Evolutionary conservation across 2,329 filamentous ascomycete species (phyloP).

Genomic region (Pseudogymnoascus sp.): DNA sequence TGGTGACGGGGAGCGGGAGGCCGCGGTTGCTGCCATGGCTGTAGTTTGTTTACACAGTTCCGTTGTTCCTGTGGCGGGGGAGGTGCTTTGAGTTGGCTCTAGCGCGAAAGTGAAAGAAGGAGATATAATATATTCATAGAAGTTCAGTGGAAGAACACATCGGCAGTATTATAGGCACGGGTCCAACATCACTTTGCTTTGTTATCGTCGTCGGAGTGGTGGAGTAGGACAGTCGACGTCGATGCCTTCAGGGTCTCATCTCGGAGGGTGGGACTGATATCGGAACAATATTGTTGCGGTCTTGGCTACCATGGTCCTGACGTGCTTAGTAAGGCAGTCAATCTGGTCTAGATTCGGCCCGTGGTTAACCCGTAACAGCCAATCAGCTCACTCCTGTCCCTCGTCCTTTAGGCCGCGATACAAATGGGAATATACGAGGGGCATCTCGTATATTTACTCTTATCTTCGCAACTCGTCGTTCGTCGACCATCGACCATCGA

Average conservation of each 20-base stretch:
- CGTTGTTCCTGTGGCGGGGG: not conserved
- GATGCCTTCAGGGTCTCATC: not conserved
- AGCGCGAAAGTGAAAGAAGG: not conserved
- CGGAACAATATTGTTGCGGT: conserved; percentile 1
- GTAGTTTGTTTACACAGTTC: conserved; percentile 12
- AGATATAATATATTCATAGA: not conserved
- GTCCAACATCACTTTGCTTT: not conserved
- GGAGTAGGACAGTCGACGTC: not conserved
- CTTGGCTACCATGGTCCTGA: not conserved
- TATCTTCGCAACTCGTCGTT: not conserved
- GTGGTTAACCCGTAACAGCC: not conserved
- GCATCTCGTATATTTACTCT: conserved; percentile 1
- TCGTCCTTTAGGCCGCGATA: not conserved
- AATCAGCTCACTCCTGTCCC: not conserved
- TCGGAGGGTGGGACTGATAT: not conserved
- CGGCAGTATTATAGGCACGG: not conserved
- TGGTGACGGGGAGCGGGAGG: conserved; percentile 37
- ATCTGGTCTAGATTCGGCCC: not conserved
- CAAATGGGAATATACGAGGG: not conserved
- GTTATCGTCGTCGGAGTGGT: not conserved
- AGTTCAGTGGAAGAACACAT: not conserved
- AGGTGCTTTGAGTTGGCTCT: not conserved
- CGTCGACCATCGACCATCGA: not conserved
- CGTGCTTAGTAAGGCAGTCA: not conserved
- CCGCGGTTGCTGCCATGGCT: conserved; percentile 13